Evolutionary conservation across 257 asterid species (phyloP).

Genomic region (Solanum acaule): DNA sequence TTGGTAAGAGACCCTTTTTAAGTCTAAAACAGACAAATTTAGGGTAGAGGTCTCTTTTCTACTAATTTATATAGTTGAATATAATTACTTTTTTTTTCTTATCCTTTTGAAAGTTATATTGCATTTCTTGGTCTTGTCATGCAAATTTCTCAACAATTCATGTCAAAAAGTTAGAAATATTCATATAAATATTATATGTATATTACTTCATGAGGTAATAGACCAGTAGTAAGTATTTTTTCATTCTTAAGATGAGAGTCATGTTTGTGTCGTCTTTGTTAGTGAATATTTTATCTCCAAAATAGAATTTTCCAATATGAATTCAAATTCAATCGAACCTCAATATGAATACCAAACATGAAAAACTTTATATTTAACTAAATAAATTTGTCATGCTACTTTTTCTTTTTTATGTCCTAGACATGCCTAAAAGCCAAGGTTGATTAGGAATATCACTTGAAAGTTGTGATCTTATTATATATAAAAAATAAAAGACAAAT

Average conservation of each 20-base stretch:
- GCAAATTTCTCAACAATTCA: not conserved
- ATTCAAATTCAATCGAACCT: not conserved
- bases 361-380: not conserved
- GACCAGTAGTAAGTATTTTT: not conserved
- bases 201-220: not conserved
- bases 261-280: not conserved
- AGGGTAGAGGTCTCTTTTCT: not conserved
- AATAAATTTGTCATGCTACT: not conserved
- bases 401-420: not conserved
- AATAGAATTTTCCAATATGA: rapidly evolving
- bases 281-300: not conserved
- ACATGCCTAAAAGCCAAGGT: not conserved
- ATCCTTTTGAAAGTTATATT: not conserved
- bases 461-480: not conserved
- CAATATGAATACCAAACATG: not conserved
- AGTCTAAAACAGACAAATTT: not conserved
- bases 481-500: not conserved
- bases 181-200: no score
- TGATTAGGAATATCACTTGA: not conserved
- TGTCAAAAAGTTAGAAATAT: no score
- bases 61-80: not conserved
- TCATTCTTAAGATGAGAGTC: not conserved
- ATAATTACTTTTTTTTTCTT: not conserved
- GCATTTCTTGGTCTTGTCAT: not conserved
- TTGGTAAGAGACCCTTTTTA: not conserved